A percentile compares a stretch with the other conserved stretches of the same genome.
phyloP scores from a whole-genome alignment of 179 eudicot species.

The Gypsophila paniculata region DNA sequence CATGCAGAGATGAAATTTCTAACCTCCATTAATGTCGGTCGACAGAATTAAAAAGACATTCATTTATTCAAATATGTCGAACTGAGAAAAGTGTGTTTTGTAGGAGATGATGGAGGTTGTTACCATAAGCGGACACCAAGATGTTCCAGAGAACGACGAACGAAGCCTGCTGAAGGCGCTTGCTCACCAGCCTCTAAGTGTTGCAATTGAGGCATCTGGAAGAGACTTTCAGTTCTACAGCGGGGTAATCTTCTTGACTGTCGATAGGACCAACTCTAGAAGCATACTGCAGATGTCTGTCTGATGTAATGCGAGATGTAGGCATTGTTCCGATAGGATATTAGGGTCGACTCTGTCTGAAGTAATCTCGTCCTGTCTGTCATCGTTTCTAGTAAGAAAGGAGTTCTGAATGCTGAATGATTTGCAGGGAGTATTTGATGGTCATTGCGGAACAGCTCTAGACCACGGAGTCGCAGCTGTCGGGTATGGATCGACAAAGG shows the following conservation, averaged over 20 bases:
- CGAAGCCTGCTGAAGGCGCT: conserved; percentile 74
- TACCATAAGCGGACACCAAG: conserved; percentile 69
- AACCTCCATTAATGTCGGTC: not conserved
- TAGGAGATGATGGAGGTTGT: conserved; percentile 52
- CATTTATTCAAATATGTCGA: not conserved
- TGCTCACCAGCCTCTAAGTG: conserved; percentile 84
- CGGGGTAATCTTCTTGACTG: conserved; percentile 46
- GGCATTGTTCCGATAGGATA: not conserved
- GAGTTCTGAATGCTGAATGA: not conserved
- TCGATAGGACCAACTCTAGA: not conserved
- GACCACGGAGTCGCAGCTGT: conserved; percentile 73
- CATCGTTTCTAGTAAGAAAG: too few relatives aligned
- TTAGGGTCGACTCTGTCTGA: not conserved
- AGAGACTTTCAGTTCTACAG: conserved; percentile 89
- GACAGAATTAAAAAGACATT: not conserved
- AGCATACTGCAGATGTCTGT: not conserved
- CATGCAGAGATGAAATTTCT: not conserved
- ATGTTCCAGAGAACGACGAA: conserved; percentile 69
- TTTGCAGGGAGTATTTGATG: conserved; percentile 66
- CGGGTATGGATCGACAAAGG: conserved; percentile 57
- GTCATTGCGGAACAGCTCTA: conserved; percentile 53
- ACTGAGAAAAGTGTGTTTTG: conserved; percentile 2
- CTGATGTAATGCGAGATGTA: too few relatives aligned
- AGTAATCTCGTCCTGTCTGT: too few relatives aligned
- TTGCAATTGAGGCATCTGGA: conserved; percentile 76